Evolutionary conservation across 805 yeast genomes (phyloP), one percentile per base, ranked within the genome.

Genomic region (Saccharomycopsis sp.): DNA sequence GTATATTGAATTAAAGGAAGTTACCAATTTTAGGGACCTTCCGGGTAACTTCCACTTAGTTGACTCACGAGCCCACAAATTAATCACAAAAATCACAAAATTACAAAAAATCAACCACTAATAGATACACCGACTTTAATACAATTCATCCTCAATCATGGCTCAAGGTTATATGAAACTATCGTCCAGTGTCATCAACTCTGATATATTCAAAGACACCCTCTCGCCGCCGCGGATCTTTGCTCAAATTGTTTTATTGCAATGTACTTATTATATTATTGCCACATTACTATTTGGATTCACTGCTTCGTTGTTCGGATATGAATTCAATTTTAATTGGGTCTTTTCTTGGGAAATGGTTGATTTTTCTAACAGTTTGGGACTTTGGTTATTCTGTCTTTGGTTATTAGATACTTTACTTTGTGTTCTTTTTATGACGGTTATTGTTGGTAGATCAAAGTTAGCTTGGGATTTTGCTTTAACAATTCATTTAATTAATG

Each of bases 391-490:
- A 32, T 71, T 79, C 27, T 57, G 73, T 5, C 58, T 88, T 42
- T 89, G 97, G 97, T 63, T 89, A 13, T 58, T 86, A 37, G 94
- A 83, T 56, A 69, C 96, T 0, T 66, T 92, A 33, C 63, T 92
- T 31, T 80, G 94, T 50, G 95, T 87, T 1, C 58, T 85, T 9
- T 86, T 85, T 54, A 76, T 89, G 54, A 85, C 94, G 1, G 60
- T 88, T 2, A 76, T 89, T 21, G 95, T 89, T 10, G 96, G 97
- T 0, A 67, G 97, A 42, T 82, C 95, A 31, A 92, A 89, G 57
- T 63, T 89, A 37, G 97, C 96, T 0, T 82, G 95, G 82, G 98
- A 89, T 60, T 89, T 92, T 63, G 96, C 95, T 9, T 55, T 89
- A n/a, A 92, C 98, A 0, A 74, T 89, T 13, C 96, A 92, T 58